Conservation (phyloP, 768 basidiomycete genomes). For the Kwoniella dendrophila region DNA sequence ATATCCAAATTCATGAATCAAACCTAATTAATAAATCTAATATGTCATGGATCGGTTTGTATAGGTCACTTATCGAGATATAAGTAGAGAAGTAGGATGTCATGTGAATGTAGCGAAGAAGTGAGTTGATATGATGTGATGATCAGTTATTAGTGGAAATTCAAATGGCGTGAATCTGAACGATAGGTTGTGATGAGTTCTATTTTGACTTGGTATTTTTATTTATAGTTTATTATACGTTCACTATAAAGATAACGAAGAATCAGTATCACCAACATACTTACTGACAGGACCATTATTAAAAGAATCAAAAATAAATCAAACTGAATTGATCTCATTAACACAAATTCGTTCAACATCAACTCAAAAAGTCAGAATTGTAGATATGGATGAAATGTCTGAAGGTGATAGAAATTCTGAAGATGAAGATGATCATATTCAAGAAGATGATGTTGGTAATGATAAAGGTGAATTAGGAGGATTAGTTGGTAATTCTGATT, state of each 20-base stretch:
- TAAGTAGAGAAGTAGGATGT: constrained; percentile 45
- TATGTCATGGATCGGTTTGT: background rate
- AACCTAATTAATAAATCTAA: background rate
- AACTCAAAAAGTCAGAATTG: constrained; percentile 34
- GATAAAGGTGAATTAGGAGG: constrained; percentile 26
- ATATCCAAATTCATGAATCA: no score
- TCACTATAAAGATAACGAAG: constrained; percentile 25
- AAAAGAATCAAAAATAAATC: constrained; percentile 20
- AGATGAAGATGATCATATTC: constrained; percentile 27
- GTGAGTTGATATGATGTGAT: constrained; percentile 25
- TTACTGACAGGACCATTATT: constrained; percentile 41
- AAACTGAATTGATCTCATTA: constrained; percentile 23
- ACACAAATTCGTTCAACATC: constrained; percentile 2
- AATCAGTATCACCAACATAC: constrained; percentile 35
- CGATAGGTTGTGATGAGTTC: no score
- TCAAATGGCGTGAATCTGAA: no score
- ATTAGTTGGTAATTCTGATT: background rate
- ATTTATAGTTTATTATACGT: constrained; percentile 17
- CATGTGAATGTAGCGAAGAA: constrained; percentile 50
- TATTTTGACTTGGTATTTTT: background rate
- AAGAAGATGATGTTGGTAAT: constrained; percentile 27
- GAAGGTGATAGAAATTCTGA: constrained; percentile 48
- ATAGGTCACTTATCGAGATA: constrained; percentile 48
- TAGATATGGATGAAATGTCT: constrained; percentile 47
- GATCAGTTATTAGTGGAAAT: background rate